Evolutionary conservation across 495 filamentous ascomycete species (phyloP).

Genomic region (Penicillium paradoxum): DNA sequence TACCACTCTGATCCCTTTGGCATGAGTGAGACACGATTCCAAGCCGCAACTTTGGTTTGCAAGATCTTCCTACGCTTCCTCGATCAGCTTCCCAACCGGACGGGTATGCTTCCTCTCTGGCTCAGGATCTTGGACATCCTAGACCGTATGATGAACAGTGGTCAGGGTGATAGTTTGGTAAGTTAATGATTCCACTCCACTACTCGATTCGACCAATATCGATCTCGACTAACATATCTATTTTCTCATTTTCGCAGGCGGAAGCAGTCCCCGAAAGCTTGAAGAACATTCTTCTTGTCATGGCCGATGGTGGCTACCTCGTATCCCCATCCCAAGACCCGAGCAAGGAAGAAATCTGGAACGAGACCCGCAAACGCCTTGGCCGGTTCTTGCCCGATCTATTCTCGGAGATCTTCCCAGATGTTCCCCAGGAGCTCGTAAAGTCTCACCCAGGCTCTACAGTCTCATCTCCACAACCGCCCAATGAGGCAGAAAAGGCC

Average conservation of each 20-base stretch:
- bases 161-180: conserved; percentile 85
- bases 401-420: conserved; percentile 48
- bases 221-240: conserved; percentile 3
- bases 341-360: conserved; percentile 49
- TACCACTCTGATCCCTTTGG: conserved; percentile 87
- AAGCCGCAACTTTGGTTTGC: conserved; percentile 84
- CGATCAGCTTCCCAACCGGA: conserved; percentile 74
- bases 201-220: not conserved
- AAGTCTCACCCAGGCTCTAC: conserved; percentile 20
- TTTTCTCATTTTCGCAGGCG: conserved; percentile 49
- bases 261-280: conserved; percentile 93
- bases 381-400: conserved; percentile 86
- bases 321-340: conserved; percentile 54
- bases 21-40: conserved; percentile 93
- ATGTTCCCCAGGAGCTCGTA: conserved; percentile 21
- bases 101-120: conserved; percentile 94
- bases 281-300: conserved; percentile 95
- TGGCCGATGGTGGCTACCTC: conserved; percentile 85
- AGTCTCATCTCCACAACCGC: conserved; percentile 17
- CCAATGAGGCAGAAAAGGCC: conserved; percentile 8
- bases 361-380: conserved; percentile 76
- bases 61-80: conserved; percentile 96
- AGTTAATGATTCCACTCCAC: conserved; percentile 23
- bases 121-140: conserved; percentile 88
- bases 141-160: conserved; percentile 94